Conservation (phyloP, 495 filamentous ascomycete genomes). For the Extremus antarcticus region DNA sequence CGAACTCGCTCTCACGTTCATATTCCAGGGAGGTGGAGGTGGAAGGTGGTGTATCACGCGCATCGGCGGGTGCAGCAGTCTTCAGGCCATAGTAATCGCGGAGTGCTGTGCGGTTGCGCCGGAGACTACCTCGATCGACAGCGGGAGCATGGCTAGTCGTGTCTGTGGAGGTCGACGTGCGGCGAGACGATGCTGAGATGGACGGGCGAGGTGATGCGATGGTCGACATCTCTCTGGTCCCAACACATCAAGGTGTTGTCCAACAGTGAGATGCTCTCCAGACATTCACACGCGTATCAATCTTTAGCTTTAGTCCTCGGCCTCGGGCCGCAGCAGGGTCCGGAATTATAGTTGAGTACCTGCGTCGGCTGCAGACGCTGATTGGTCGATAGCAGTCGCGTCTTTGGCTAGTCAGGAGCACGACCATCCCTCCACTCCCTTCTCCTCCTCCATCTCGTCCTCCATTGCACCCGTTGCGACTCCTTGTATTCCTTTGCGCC, state of each 20-base stretch:
- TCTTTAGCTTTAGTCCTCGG: too few relatives aligned
- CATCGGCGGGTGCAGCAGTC: conserved; percentile 30
- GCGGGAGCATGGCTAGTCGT: conserved; percentile 35
- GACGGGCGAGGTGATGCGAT: conserved; percentile 37
- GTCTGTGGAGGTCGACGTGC: conserved; percentile 66
- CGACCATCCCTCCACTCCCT: too few relatives aligned
- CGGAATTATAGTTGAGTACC: too few relatives aligned
- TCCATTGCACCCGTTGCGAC: neutral
- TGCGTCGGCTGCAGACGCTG: neutral
- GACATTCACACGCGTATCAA: too few relatives aligned
- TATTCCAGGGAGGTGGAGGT: conserved; percentile 21
- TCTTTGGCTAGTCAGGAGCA: too few relatives aligned
- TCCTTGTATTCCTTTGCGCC: neutral
- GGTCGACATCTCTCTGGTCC: conserved; percentile 54
- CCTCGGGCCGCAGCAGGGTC: too few relatives aligned
- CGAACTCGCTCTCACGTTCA: conserved; percentile 41
- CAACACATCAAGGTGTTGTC: neutral
- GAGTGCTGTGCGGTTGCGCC: conserved; percentile 69
- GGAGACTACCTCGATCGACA: conserved; percentile 30
- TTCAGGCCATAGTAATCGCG: conserved; percentile 91
- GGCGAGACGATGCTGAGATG: conserved; percentile 57
- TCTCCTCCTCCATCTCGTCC: neutral
- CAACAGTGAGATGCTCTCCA: too few relatives aligned
- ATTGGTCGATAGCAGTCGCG: too few relatives aligned
- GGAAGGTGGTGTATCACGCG: conserved; percentile 13